Conservation (phyloP, 148 eudicot species). For the Rhododendron ovatum region DNA sequence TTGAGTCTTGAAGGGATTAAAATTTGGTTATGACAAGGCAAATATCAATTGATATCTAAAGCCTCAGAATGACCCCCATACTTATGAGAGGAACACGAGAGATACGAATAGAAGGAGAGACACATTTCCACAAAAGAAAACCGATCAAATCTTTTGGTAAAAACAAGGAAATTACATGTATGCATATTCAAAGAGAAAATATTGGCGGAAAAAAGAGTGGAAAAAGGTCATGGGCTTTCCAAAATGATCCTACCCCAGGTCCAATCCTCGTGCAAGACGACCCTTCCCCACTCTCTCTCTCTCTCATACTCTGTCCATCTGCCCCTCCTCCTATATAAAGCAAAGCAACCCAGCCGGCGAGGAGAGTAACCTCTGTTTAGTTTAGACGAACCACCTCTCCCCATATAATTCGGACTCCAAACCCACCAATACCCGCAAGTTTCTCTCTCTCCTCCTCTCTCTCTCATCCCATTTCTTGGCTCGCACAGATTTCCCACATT, state of each 20-base stretch:
- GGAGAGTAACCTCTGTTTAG: neutral
- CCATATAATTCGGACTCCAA: slow-evolving; percentile 11
- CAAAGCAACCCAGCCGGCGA: neutral
- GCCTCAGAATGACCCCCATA: too few relatives aligned
- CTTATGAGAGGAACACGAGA: too few relatives aligned
- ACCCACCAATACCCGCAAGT: slow-evolving; percentile 5
- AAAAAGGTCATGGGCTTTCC: neutral
- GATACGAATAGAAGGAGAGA: too few relatives aligned
- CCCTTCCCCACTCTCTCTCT: neutral
- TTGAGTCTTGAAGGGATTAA: too few relatives aligned
- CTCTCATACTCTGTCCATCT: neutral
- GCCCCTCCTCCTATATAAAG: neutral
- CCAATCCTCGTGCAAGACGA: slow-evolving; percentile 25
- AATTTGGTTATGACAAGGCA: too few relatives aligned
- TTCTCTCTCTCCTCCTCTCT: neutral
- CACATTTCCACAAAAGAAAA: neutral
- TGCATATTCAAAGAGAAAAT: neutral
- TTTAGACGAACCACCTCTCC: neutral
- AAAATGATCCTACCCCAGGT: slow-evolving; percentile 12
- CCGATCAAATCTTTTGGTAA: neutral
- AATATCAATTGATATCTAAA: too few relatives aligned
- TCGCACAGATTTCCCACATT: slow-evolving; percentile 3
- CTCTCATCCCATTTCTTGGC: neutral
- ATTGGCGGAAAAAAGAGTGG: neutral
- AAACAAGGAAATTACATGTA: neutral